Base-by-base conservation (phyloP, 129 eudicot species). In the Chrysanthemum seticuspe region DNA sequence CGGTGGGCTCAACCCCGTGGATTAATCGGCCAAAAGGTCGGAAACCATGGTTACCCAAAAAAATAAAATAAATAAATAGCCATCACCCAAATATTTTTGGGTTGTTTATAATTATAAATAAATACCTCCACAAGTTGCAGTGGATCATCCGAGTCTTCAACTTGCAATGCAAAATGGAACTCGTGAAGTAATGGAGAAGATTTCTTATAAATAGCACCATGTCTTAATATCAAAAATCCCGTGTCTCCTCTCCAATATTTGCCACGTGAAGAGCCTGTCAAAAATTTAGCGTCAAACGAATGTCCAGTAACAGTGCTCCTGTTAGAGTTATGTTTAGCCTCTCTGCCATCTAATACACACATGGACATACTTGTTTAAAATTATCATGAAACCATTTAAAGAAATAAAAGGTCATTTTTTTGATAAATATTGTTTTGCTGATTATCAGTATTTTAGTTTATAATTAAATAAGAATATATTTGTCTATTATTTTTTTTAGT, bases 231-330 rank as follows among this genome's bases (percentile, higher is more conserved):
- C 12, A 87, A 57, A 78, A 93, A 87, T 65, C 97, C 97, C 0
- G 97, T 75, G 85, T n/a, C n/a, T n/a, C n/a, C n/a, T 93, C 91
- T 68, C 98, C 98, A 72, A 93, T 78, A 86, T 93, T 90, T 73
- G 91, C 97, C 79, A 84, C 97, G 44, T 83, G 92, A 71, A 93
- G 96, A 74, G 75, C 84, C 98, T 93, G 86, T 47, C 27, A 52
- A 29, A 47, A 48, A 36, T 12, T 74, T 10, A 16, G 25, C 51
- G 13, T 61, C 18, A 61, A 25, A 10, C 6, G 10, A 10, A 60
- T 57, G 29, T 18, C 25, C 19, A 18, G 12, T 57, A 25, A 57
- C 23, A 19, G 10, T 57, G 62, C 5, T 56, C 62, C 62, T 57
- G 62, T 57, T 57, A 57, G 12, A 57, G 29, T 25, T 3, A 7